phyloP scores from a whole-genome alignment of 2,329 filamentous ascomycete species.

The Alternaria brassicicola region DNA sequence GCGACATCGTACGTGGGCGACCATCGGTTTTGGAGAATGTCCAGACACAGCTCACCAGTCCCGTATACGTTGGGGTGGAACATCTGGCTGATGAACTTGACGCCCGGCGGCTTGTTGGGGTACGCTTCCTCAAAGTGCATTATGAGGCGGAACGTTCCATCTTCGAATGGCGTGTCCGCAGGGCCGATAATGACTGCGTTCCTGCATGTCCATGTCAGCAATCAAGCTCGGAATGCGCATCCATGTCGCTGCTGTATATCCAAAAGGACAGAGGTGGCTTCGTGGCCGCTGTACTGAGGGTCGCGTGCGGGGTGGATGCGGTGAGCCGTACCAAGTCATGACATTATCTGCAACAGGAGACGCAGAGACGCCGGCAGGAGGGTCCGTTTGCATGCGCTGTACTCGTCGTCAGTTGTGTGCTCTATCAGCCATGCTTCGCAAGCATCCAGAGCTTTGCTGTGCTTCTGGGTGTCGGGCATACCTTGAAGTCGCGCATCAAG shows the following conservation, averaged over 20 bases:
- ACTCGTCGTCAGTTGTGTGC: slow-evolving; percentile 16
- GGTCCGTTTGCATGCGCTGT: slow-evolving; percentile 98
- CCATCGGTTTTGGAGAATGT: slow-evolving; percentile 98
- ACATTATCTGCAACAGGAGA: slow-evolving; percentile 96
- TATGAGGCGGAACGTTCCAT: slow-evolving; percentile 94
- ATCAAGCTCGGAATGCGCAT: neutral
- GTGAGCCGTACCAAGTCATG: slow-evolving; percentile 79
- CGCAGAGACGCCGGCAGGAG: slow-evolving; percentile 93
- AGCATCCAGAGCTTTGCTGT: slow-evolving; percentile 7
- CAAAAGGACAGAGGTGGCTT: neutral
- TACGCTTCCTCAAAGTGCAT: slow-evolving; percentile 99
- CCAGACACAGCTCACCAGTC: slow-evolving; percentile 92
- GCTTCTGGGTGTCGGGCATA: slow-evolving; percentile 53
- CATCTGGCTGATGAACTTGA: slow-evolving; percentile 99
- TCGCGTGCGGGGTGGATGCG: slow-evolving; percentile 35
- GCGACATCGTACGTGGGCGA: slow-evolving; percentile 98
- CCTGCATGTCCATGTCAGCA: slow-evolving; percentile 61
- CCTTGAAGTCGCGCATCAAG: slow-evolving; percentile 99
- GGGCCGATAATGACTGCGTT: slow-evolving; percentile 98
- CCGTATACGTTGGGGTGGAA: slow-evolving; percentile 99
- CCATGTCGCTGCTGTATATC: neutral
- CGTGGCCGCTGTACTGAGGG: neutral
- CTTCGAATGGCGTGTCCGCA: slow-evolving; percentile 95
- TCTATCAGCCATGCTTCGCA: neutral
- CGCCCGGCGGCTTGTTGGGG: slow-evolving; percentile 94